Evolutionary conservation across 2,329 filamentous ascomycete genomes (phyloP), one percentile per base, ranked within the genome.

Genomic region (Ramularia collo-cygni): DNA sequence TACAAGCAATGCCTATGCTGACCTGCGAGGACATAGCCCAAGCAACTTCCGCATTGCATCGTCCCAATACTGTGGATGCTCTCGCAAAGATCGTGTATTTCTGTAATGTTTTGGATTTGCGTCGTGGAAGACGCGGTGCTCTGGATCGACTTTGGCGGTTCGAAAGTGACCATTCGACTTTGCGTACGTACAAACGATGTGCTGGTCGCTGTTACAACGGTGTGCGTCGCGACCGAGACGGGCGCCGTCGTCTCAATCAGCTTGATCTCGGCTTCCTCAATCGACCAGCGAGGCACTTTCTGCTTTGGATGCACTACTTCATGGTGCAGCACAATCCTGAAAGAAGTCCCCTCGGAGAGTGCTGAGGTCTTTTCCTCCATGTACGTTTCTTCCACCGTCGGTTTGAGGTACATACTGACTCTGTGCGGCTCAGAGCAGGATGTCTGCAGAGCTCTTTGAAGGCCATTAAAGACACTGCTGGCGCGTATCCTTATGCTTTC

Each of bases 401-500:
- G 10, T 18, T 15, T 34, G 14, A 47, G 31, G 18, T 35, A 44
- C n/a, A 44, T 35, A 28, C 34, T 44, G 10, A 30, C 48, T 48
- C 32, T 30, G 33, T 61, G 58, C 21, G 48, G 29, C 8, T 44
- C 42, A 12, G 48, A 43, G 34, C 57, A 60, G 8, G 49, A 34
- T 27, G 53, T 56, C 3, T 52, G 51, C 44, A 58, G 55, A 1
- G 56, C 48, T 5, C 46, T 45, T 9, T 38, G 38, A 2, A 61
- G 18, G 3, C 46, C 44, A 9, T 34, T 48, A 36, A 49, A 47
- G 16, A 55, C 46, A 17, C 48, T 50, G n/a, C 46, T 28, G 1
- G 53, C 55, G 4, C 47, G 35, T 17, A 51, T 42, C 19, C 57
- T 46, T 8, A 56, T 52, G 1, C 35, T 24, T 8, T 42, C 42